Evolutionary conservation across 306 rosid genomes (phyloP), one percentile per base, ranked within the genome.

Genomic region (Cyclanthera cordifolia): DNA sequence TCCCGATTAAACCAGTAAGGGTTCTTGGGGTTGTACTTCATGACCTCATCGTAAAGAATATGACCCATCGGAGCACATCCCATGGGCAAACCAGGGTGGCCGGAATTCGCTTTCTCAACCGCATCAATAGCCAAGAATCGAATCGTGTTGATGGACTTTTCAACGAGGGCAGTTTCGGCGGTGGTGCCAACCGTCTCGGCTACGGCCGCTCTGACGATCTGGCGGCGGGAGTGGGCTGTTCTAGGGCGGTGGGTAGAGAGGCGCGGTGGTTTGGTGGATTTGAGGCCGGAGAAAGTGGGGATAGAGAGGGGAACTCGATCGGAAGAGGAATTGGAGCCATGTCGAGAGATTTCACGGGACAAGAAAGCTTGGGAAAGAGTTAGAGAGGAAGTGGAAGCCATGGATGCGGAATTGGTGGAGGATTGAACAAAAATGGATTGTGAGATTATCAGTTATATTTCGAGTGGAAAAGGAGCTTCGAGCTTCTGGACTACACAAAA

Each of bases 11-110:
- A 93, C 99, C 99, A 93, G 54, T 77, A 71, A 1, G 99, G 96
- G 50, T 93, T 93, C 74, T 87, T 93, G 0, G 99, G 99, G 72
- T 93, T 93, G 47, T 86, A 93, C 77, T 71, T 86, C 99, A 93
- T 86, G 55, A 82, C 71, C 81, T 93, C 99, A 17, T 93, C 99
- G 57, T 85, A 93, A 30, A 93, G 74, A 19, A 93, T 78, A 63
- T 93, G 99, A 27, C 96, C 99, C 87, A 90, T 76, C 4, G 99
- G 99, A 15, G 99, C 99, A 58, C 99, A 93, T 0, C 99, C 99
- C 99, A 93, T 93, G 17, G 99, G 99, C 23, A 93, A 34, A 46
- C 99, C 99, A 28, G 96, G 99, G 73, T 93, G 99, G 28, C 99
- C 99, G 45, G 96, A 90, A 47, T 85, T 93, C 0, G 99, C 99